phyloP scores from a whole-genome alignment of 2,329 filamentous ascomycete genomes.

The Xylariomycetidae sp. region DNA sequence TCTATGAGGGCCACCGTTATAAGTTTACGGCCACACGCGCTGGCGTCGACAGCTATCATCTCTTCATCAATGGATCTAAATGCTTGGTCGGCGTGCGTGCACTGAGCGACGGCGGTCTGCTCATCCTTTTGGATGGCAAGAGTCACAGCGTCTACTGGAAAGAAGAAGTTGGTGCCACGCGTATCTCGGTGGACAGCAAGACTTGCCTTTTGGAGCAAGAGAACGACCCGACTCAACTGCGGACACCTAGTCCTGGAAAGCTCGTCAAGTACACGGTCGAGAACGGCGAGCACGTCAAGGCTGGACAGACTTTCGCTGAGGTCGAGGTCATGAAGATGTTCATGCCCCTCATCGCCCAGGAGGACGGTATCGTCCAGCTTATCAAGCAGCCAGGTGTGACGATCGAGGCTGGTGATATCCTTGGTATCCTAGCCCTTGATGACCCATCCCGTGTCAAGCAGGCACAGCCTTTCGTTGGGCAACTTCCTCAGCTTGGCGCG shows the following conservation, averaged over 20 bases:
- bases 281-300: conserved; percentile 87
- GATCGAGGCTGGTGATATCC: conserved; percentile 93
- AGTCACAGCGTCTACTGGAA: conserved; percentile 99
- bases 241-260: conserved; percentile 92
- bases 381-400: conserved; percentile 99
- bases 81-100: conserved; percentile 89
- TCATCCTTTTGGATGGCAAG: conserved; percentile 84
- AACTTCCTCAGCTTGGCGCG: conserved; percentile 80
- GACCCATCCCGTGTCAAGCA: conserved; percentile 96
- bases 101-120: conserved; percentile 86
- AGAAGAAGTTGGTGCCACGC: conserved; percentile 93
- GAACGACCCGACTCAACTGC: conserved; percentile 95
- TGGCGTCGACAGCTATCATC: conserved; percentile 87
- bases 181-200: conserved; percentile 95
- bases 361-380: conserved; percentile 93
- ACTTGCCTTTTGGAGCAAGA: conserved; percentile 97
- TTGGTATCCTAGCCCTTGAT: conserved; percentile 94
- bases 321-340: conserved; percentile 99
- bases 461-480: conserved; percentile 86
- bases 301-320: conserved; percentile 90
- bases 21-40: conserved; percentile 97
- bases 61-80: conserved; percentile 99
- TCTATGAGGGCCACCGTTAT: conserved; percentile 94
- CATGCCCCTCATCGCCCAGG: conserved; percentile 93
- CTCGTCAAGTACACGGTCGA: conserved; percentile 97